These are phyloP conservation scores for Botrytis cinerea DNA, from an alignment of 2,329 filamentous ascomycete species.

Conservation along the genomic window DNA sequence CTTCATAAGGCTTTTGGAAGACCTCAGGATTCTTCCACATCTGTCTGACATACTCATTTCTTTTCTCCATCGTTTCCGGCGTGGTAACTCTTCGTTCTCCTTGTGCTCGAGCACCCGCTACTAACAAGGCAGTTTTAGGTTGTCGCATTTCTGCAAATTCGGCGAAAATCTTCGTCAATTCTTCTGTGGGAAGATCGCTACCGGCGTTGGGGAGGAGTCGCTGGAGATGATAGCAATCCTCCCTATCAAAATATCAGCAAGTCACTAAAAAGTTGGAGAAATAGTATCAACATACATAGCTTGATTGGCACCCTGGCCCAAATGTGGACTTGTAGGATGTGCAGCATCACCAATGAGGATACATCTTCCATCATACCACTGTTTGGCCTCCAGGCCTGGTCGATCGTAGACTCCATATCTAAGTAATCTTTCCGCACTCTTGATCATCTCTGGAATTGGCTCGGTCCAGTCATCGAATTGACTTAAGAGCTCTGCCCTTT, in stretches of 20 bases:
- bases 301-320: conserved; percentile 29
- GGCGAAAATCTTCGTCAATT: background rate
- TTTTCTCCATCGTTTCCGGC: conserved; percentile 8
- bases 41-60: conserved; percentile 21
- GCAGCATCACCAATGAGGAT: conserved; percentile 59
- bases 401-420: conserved; percentile 27
- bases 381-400: conserved; percentile 12
- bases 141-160: conserved; percentile 20
- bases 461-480: conserved; percentile 21
- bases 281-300: conserved; percentile 14
- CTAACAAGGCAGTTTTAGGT: conserved; percentile 18
- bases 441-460: conserved; percentile 20
- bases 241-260: background rate
- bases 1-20: background rate
- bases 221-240: conserved; percentile 21
- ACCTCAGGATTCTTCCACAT: background rate
- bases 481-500: conserved; percentile 2
- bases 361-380: conserved; percentile 42
- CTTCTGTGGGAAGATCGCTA: background rate
- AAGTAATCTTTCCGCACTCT: conserved; percentile 20
- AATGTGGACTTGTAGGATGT: conserved; percentile 42
- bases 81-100: conserved; percentile 21
- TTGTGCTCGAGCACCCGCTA: conserved; percentile 22
- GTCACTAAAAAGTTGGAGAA: fast-evolving
- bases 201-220: background rate